These are phyloP conservation scores for Dissophora globulifera DNA, from an alignment of 192 early-diverging fungal genomes.

Conservation along the genomic window DNA sequence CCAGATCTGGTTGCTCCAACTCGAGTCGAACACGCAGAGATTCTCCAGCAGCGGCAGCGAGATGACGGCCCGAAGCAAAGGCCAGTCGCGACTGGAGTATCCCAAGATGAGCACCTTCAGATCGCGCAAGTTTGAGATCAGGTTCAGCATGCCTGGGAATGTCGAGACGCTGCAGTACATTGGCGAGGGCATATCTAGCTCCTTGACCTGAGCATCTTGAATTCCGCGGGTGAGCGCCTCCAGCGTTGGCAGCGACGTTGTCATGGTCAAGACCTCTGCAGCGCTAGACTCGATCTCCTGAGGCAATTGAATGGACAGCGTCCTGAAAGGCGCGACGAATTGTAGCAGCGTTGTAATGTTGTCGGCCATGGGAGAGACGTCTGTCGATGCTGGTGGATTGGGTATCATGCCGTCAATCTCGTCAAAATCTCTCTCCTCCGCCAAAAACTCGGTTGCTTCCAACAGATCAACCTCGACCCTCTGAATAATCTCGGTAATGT, in stretches of 20 bases:
- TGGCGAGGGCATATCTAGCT: constrained; percentile 51
- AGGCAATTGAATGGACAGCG: constrained; percentile 45
- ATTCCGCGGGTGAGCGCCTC: constrained; percentile 27
- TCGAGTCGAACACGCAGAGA: constrained; percentile 51
- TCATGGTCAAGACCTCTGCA: constrained; percentile 21
- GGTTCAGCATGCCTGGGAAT: constrained; percentile 44
- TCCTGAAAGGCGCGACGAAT: constrained; percentile 43
- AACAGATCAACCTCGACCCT: constrained; percentile 43
- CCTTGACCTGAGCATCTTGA: constrained; percentile 22
- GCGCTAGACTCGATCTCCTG: constrained; percentile 50
- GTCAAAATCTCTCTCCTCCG: constrained; percentile 11
- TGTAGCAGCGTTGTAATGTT: constrained; percentile 30
- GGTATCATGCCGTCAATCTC: not conserved
- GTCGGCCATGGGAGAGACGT: constrained; percentile 17
- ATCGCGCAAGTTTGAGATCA: constrained; percentile 28
- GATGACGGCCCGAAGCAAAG: constrained; percentile 37
- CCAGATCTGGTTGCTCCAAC: constrained; percentile 54
- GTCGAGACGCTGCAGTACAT: constrained; percentile 50
- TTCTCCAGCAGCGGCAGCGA: constrained; percentile 29
- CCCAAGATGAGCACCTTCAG: constrained; percentile 36
- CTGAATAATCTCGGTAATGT: constrained; percentile 49
- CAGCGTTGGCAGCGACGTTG: constrained; percentile 19
- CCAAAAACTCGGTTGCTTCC: constrained; percentile 32
- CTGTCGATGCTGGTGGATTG: not conserved
- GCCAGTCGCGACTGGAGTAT: constrained; percentile 52